Evolutionary conservation across 768 basidiomycete species (phyloP).

Genomic region (Psilocybe subaeruginosa): DNA sequence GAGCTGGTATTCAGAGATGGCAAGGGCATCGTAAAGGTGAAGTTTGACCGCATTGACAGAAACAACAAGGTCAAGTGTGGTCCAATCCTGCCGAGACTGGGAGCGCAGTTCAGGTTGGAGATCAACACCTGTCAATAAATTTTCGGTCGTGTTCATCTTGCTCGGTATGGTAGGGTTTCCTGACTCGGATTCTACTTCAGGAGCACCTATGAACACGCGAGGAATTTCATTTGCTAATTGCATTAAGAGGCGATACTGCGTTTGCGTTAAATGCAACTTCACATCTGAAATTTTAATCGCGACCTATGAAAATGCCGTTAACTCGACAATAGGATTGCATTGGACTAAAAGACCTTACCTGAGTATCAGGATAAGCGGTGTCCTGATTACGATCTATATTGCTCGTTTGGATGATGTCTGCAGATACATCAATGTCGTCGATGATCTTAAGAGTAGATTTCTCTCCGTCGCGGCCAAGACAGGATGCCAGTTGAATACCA

Average conservation of each 20-base stretch:
- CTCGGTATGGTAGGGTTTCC: slow-evolving; percentile 15
- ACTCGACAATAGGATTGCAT: neutral
- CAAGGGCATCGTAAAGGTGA: slow-evolving; percentile 80
- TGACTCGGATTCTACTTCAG: slow-evolving; percentile 41
- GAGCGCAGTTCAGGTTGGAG: slow-evolving; percentile 65
- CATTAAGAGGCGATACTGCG: slow-evolving; percentile 78
- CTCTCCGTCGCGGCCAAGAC: slow-evolving; percentile 51
- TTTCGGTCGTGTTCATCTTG: slow-evolving; percentile 9
- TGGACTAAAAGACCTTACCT: slow-evolving; percentile 49
- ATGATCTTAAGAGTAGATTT: slow-evolving; percentile 79
- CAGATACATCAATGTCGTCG: slow-evolving; percentile 81
- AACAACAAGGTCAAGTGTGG: slow-evolving; percentile 74
- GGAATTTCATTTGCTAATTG: slow-evolving; percentile 70
- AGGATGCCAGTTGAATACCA: slow-evolving; percentile 85
- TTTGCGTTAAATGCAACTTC: slow-evolving; percentile 80
- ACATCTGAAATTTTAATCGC: slow-evolving; percentile 79
- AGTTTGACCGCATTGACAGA: slow-evolving; percentile 73
- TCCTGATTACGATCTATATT: slow-evolving; percentile 56
- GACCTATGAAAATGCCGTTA: slow-evolving; percentile 46
- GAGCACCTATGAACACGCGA: slow-evolving; percentile 53
- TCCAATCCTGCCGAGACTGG: slow-evolving; percentile 47
- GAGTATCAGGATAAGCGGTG: slow-evolving; percentile 65
- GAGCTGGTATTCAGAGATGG: slow-evolving; percentile 56
- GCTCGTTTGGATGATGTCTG: slow-evolving; percentile 67
- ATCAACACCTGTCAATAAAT: slow-evolving; percentile 29